These are phyloP conservation scores for Suhomyces coccinellae DNA, from an alignment of 1,139 yeast genomes.

Conservation along the genomic window DNA sequence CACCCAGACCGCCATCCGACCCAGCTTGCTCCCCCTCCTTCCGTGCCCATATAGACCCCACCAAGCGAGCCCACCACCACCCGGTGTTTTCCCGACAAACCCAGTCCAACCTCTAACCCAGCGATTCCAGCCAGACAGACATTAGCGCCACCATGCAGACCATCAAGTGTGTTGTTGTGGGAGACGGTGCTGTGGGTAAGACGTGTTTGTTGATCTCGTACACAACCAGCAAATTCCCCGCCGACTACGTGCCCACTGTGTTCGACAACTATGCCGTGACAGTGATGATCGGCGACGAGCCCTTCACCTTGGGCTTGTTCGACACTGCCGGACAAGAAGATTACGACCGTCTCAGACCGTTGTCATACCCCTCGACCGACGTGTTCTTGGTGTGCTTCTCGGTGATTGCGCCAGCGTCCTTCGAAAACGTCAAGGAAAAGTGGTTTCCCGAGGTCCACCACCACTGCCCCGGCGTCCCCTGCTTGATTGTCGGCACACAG, in stretches of 20 bases:
- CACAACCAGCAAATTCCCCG: constrained; percentile 92
- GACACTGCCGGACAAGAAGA: constrained; percentile 99
- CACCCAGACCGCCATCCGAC: background rate
- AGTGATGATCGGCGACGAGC: constrained; percentile 98
- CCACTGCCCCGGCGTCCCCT: constrained; percentile 97
- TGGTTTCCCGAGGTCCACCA: constrained; percentile 99
- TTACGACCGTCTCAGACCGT: constrained; percentile 94
- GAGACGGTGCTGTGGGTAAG: constrained; percentile 96
- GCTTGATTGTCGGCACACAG: constrained; percentile 94
- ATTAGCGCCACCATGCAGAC: constrained; percentile 59
- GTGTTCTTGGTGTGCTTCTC: constrained; percentile 93
- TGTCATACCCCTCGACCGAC: constrained; percentile 95
- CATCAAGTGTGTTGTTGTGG: constrained; percentile 94
- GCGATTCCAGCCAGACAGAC: too few relatives aligned
- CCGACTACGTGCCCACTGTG: constrained; percentile 93
- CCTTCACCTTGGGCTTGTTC: constrained; percentile 90
- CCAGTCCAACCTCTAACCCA: background rate
- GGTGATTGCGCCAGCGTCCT: constrained; percentile 95
- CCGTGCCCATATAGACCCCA: too few relatives aligned
- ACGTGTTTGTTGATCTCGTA: constrained; percentile 62
- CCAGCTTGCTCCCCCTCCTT: background rate
- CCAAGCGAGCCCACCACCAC: background rate
- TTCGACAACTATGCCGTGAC: constrained; percentile 98
- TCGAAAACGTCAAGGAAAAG: constrained; percentile 95
- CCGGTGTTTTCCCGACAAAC: constrained; percentile 4